Conservation (phyloP, 2,329 filamentous ascomycete species). For the Celoporthe dispersa region DNA sequence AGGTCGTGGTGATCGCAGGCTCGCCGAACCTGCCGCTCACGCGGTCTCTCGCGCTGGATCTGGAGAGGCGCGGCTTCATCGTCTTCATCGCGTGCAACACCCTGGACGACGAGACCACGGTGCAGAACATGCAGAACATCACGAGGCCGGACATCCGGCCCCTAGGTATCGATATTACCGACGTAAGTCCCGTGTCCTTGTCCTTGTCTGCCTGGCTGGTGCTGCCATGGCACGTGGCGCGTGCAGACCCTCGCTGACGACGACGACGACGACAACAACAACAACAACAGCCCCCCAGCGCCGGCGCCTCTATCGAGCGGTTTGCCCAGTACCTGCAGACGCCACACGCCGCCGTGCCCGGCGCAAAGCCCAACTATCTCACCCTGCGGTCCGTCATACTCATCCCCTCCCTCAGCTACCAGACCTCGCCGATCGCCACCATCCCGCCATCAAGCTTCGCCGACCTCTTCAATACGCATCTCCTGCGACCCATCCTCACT, state of each 20-base stretch:
- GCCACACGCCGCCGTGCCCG: slow-evolving; percentile 76
- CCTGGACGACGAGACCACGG: slow-evolving; percentile 80
- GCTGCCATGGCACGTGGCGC: too few relatives aligned
- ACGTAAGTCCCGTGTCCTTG: slow-evolving; percentile 55
- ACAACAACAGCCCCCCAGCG: slow-evolving; percentile 63
- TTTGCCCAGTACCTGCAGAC: slow-evolving; percentile 74
- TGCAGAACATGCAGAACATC: slow-evolving; percentile 75
- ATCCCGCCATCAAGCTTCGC: slow-evolving; percentile 84
- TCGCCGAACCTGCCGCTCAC: slow-evolving; percentile 84
- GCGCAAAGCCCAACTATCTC: slow-evolving; percentile 76
- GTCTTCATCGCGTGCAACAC: slow-evolving; percentile 88
- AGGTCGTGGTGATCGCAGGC: slow-evolving; percentile 89
- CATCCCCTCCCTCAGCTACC: slow-evolving; percentile 80
- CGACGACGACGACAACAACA: background rate
- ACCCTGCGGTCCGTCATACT: slow-evolving; percentile 80
- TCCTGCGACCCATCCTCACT: slow-evolving; percentile 86
- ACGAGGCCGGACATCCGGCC: slow-evolving; percentile 81
- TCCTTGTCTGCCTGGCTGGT: background rate
- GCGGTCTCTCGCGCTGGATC: slow-evolving; percentile 78
- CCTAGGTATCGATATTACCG: slow-evolving; percentile 79
- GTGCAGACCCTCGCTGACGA: background rate
- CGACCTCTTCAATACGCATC: slow-evolving; percentile 88
- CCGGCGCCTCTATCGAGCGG: slow-evolving; percentile 69
- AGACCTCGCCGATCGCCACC: slow-evolving; percentile 82
- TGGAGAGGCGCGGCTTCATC: slow-evolving; percentile 90